These are phyloP conservation scores for Salix brachista DNA, from an alignment of 345 rosid genomes.

Conservation along the genomic window DNA sequence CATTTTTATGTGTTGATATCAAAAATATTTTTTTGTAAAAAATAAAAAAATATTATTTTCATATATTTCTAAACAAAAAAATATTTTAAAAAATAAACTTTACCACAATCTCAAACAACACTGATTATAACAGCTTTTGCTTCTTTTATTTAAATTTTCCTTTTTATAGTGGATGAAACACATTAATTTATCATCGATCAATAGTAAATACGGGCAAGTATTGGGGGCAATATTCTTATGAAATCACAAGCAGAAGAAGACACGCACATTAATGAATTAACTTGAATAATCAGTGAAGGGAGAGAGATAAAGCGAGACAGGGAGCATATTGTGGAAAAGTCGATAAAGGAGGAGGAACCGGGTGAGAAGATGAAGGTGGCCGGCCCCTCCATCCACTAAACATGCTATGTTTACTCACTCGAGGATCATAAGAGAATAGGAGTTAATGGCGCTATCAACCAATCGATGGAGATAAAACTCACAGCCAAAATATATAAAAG, in stretches of 20 bases:
- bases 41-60: too few species aligned
- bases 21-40: too few species aligned
- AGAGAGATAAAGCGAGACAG: slow-evolving; percentile 22
- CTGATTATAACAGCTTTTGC: neutral
- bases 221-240: neutral
- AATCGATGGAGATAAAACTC: neutral
- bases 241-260: neutral
- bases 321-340: slow-evolving; percentile 32
- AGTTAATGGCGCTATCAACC: slow-evolving; percentile 14
- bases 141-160: too few species aligned
- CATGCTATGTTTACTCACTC: slow-evolving; percentile 17
- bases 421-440: slow-evolving; percentile 2
- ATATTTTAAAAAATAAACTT: too few species aligned
- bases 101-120: too few species aligned
- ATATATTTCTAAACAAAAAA: too few species aligned
- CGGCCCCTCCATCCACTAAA: slow-evolving; percentile 30
- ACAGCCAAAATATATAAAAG: neutral
- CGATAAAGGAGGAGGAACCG: slow-evolving; percentile 7
- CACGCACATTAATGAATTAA: neutral
- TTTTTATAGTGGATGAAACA: too few species aligned
- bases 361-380: slow-evolving; percentile 6
- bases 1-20: too few species aligned
- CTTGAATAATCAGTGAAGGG: slow-evolving; percentile 16
- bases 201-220: neutral
- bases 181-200: neutral